Evolutionary conservation across 2,329 filamentous ascomycete genomes (phyloP), one percentile per base, ranked within the genome.

Genomic region (Camillea tinctor): DNA sequence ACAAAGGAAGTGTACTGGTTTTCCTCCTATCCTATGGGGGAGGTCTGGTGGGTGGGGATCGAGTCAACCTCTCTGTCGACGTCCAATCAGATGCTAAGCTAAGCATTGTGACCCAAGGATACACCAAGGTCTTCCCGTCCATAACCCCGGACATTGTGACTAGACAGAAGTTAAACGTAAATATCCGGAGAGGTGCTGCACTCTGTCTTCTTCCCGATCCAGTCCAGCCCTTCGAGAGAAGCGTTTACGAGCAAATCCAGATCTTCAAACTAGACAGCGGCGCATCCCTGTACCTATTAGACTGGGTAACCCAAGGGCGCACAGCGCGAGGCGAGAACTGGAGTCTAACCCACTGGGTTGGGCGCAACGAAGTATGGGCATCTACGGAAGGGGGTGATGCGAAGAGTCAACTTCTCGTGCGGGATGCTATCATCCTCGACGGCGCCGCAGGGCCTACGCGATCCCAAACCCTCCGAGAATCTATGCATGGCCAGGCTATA

Each of bases 61-160:
- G 85, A 64, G 89, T 98, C 73, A 81, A 88, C 69, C 84, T 99
- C 23, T 79, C 81, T 20, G 84, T 97, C 62, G 81, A 83, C 9
- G 80, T 97, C 53, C 84, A 85, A 11, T 68, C 81, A 2, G 76
- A 79, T 2, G 88, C 92, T 4, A 88, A 87, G 61, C 84, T 97
- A 57, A 86, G 81, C 67, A 77, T 88, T 40, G 84, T 85, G 61
- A 89, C 86, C 0, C 86, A 88, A 79, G 94, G 94, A 56, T 92
- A 93, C 76, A 98, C 95, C 61, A 99, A 98, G 78, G 88, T 99
- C 68, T 98, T 97, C 84, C 96, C 95, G 73, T 90, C 92, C 0
- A 75, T 84, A 53, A 78, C 80, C 57, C 76, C 77, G 40, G 77
- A 83, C 50, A 74, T 85, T 13, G 72, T 84, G 52, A 89, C 88